phyloP scores from a whole-genome alignment of 441 rosid species.

The Lepidium campestre region DNA sequence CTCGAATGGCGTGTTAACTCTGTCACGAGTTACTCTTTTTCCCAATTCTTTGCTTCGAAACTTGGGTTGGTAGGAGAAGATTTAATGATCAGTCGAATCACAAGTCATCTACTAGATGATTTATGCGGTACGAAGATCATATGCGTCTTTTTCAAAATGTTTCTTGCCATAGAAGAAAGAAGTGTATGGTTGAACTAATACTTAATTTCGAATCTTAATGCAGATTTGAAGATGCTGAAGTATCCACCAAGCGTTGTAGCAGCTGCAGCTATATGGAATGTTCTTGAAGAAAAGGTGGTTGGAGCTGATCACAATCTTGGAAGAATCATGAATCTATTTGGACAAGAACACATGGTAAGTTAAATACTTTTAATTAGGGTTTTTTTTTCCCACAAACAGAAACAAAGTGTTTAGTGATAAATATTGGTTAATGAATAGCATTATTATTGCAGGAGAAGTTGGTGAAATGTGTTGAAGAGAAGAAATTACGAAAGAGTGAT shows the following conservation, averaged over 20 bases:
- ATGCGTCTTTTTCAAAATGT: not conserved
- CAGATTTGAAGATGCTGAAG: conserved; percentile 43
- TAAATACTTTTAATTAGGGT: not conserved
- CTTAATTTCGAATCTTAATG: not conserved
- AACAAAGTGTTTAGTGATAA: too few relatives aligned
- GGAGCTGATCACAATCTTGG: not conserved
- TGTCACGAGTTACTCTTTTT: conserved; percentile 48
- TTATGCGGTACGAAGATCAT: conserved; percentile 36
- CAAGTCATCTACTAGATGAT: conserved; percentile 37
- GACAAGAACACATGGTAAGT: conserved; percentile 39
- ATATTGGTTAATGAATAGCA: too few relatives aligned
- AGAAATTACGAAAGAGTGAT: conserved; percentile 8
- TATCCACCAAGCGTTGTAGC: conserved; percentile 53
- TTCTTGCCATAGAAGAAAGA: not conserved
- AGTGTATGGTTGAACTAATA: not conserved
- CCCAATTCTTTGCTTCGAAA: conserved; percentile 32
- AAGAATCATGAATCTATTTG: conserved; percentile 23
- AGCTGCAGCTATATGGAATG: conserved; percentile 35
- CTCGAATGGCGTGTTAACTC: conserved; percentile 60
- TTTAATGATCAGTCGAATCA: conserved; percentile 26
- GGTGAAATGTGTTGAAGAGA: conserved; percentile 31
- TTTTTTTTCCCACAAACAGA: too few relatives aligned
- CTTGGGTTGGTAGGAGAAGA: conserved; percentile 6
- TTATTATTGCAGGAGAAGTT: conserved; percentile 41
- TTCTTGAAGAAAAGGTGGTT: conserved; percentile 26